Base-by-base conservation (phyloP, 768 basidiomycete species). In the Floccularia luteovirens region DNA sequence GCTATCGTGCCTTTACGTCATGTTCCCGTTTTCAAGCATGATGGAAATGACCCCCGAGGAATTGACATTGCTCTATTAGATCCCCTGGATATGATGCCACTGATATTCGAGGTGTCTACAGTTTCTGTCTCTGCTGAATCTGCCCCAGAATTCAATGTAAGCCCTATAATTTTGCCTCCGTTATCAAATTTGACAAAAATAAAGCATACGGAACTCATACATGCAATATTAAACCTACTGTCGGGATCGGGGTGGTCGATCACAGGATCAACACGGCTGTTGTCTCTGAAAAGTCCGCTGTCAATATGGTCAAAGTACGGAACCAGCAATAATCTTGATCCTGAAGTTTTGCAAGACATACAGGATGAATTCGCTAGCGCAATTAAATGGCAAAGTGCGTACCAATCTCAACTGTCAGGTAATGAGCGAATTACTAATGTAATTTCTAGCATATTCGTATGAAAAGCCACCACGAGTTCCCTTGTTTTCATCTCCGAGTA, bases 351-450 rank as follows among this genome's bases (percentile, higher is more conserved):
- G 16, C 43, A 58, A 24, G 68, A 70, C 4, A 75, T 78, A 30
- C 66, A 61, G 11, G 53, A 59, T 35, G 66, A 82, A 50, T 60
- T 78, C 21, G 48, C 57, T 27, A 68, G 70, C 55, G 66, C 77
- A 21, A 53, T 78, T 30, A 61, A 66, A 43, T 78, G 75, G 74
- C 74, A 76, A 57, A 61, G 72, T 73, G 13, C 32, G 62, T 58
- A 5, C 21, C 24, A 14, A 19, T 5, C 14, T 24, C 5, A 8
- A 19, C 19, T 2, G 23, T 21, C 13, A 31, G 20, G 32, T 13
- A 39, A 16, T 22, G 22, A 22, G 36, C 4, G 20, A 38, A 25
- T 24, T 23, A 32, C 31, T 34, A 33, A 23, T 32, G 31, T 24
- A 25, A 17, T 44, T 5, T 10, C 35, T 23, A 73, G 66, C 59